Conservation (phyloP, 2,329 filamentous ascomycete genomes). For the Periglandula ipomoeae region DNA sequence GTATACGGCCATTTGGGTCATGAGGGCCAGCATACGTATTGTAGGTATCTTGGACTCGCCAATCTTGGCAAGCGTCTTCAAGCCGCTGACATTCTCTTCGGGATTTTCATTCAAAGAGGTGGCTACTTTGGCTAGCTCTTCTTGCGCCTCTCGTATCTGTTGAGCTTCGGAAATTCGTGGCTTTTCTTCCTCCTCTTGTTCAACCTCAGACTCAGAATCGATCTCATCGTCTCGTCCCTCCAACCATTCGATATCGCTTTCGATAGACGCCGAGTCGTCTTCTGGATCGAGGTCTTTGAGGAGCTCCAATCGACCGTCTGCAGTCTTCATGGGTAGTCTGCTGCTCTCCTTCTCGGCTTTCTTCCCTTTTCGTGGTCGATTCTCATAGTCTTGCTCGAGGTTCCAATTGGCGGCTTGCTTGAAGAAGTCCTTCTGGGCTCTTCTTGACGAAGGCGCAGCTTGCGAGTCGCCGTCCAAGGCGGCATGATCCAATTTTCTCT, state of each 20-base stretch:
- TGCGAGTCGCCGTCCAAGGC: conserved; percentile 35
- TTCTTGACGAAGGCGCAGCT: conserved; percentile 23
- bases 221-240: conserved; percentile 47
- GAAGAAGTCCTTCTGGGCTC: conserved; percentile 57
- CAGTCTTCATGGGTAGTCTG: conserved; percentile 77
- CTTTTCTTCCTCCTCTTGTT: conserved; percentile 31
- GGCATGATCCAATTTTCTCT: conserved; percentile 48
- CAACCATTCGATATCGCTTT: conserved; percentile 56
- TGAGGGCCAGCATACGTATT: conserved; percentile 78
- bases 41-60: conserved; percentile 59
- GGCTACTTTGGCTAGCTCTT: conserved; percentile 81
- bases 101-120: conserved; percentile 79
- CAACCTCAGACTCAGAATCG: conserved; percentile 38
- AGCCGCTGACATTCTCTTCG: conserved; percentile 74
- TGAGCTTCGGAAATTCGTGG: conserved; percentile 64
- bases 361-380: conserved; percentile 67
- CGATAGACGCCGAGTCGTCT: conserved; percentile 49
- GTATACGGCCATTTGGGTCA: conserved; percentile 82
- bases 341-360: conserved; percentile 63
- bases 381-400: conserved; percentile 85
- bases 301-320: conserved; percentile 62
- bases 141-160: conserved; percentile 80
- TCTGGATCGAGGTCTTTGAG: conserved; percentile 46
- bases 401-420: conserved; percentile 76
- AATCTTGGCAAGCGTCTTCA: conserved; percentile 70